phyloP scores from a whole-genome alignment of 2,329 filamentous ascomycete species.

The Ploettnerulaceae sp. region DNA sequence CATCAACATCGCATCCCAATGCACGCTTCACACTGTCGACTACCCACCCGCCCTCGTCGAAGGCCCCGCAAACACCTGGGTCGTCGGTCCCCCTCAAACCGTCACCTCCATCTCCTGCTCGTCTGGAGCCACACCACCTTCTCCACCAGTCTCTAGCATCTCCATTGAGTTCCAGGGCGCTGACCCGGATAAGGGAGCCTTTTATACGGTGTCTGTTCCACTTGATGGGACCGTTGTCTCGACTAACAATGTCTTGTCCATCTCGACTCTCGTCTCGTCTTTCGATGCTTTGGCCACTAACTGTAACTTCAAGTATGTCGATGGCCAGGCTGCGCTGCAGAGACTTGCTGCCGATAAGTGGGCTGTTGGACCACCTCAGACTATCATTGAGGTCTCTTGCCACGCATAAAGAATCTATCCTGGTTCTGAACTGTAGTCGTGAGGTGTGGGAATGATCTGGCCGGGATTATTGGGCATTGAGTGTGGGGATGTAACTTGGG shows the following conservation, averaged over 20 bases:
- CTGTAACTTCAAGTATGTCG: constrained; percentile 23
- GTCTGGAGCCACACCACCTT: background rate
- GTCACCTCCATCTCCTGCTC: constrained; percentile 24
- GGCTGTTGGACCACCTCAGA: constrained; percentile 29
- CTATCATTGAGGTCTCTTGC: constrained; percentile 19
- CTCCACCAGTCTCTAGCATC: constrained; percentile 11
- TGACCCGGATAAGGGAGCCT: constrained; percentile 20
- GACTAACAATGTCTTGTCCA: constrained; percentile 27
- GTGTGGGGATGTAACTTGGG: background rate
- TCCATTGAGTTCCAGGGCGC: constrained; percentile 28
- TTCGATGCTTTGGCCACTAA: constrained; percentile 17
- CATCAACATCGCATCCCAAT: constrained; percentile 19
- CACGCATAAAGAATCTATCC: constrained; percentile 6
- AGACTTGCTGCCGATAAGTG: constrained; percentile 17
- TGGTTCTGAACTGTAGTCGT: no score
- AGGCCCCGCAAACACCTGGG: constrained; percentile 23
- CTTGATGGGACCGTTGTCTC: constrained; percentile 21
- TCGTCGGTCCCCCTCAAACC: constrained; percentile 27
- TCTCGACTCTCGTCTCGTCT: constrained; percentile 24
- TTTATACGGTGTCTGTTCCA: constrained; percentile 23
- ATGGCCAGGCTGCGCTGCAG: constrained; percentile 18
- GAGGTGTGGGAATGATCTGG: background rate
- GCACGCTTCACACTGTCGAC: constrained; percentile 26
- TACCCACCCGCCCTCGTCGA: constrained; percentile 23
- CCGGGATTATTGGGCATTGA: background rate